These are phyloP conservation scores for Solanum bulbocastanum DNA, from an alignment of 257 asterid genomes.

Conservation along the genomic window DNA sequence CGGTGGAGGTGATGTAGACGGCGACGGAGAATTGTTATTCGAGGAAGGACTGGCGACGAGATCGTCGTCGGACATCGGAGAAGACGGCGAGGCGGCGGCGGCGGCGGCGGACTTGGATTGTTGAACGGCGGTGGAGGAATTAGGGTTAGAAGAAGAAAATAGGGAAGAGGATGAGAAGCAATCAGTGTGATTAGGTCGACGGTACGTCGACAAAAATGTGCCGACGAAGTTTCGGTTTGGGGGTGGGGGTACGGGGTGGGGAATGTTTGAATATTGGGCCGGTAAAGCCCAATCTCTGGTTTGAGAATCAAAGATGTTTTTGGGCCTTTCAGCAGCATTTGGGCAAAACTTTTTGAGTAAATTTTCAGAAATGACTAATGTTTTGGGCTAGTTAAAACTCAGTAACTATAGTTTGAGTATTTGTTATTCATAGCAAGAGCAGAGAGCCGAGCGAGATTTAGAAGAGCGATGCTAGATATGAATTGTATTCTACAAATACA, in stretches of 20 bases:
- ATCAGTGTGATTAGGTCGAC: neutral
- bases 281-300: neutral
- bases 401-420: neutral
- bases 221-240: neutral
- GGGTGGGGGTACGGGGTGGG: neutral
- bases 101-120: neutral
- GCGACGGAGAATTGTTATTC: neutral
- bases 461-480: neutral
- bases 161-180: neutral
- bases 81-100: neutral
- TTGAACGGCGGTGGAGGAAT: neutral
- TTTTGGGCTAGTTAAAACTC: neutral
- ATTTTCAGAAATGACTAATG: neutral
- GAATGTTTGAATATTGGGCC: neutral
- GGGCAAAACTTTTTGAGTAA: neutral
- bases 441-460: neutral
- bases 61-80: constrained; percentile 25
- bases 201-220: constrained; percentile 1
- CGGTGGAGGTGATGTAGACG: constrained; percentile 10
- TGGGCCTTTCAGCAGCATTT: neutral
- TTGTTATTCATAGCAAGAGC: neutral
- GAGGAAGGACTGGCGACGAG: neutral
- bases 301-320: neutral
- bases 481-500: neutral
- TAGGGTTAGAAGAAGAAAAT: neutral